Base-by-base conservation (phyloP, 768 basidiomycete species). In the Tricholoma saponaceum region DNA sequence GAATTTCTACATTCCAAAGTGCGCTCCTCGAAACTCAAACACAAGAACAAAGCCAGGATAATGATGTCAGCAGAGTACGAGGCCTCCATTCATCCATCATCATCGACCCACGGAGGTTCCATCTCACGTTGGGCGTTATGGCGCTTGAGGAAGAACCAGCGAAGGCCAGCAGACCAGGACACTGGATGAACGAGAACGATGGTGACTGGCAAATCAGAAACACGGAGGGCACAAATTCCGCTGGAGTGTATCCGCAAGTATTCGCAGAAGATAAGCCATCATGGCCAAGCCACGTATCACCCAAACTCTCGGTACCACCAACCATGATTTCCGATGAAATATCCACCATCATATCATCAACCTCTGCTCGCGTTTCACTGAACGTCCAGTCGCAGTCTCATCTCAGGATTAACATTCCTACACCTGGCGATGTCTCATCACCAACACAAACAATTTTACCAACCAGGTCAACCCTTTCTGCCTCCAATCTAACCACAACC, bases 101-200 rank as follows among this genome's bases (percentile, higher is more conserved):
- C 54, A 77, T 90, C 55, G 74, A 79, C 43, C 80, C 81, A 0
- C 65, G 76, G 9, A 69, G 88, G n/a, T 70, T 90, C 43, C 89
- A 92, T 68, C 70, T 91, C 56, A 91, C 89, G 0, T 71, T 92
- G 2, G 89, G 89, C 1, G 87, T 90, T 0, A 87, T 92, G 85
- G 71, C 80, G 0, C 82, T 90, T 32, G 67, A 70, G 6, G 61
- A 66, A 16, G 64, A 72, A 0, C 26, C 32, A 12, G 59, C 50
- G 4, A 3, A 32, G 0, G 10, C 44, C 30, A 30, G 32, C 35
- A 6, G n/a, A n/a, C n/a, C 3, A 25, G 13, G 25, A 3, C 13
- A 6, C 13, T 3, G 8, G 23, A 5, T 14, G 23, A 14, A 46
- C 4, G 6, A 16, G 13, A 25, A 18, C 16, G 47, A 3, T 8